A percentile compares a stretch with the other conserved stretches of the same genome.
Conservation (phyloP, 345 rosid genomes). For the Eucalyptus regnans region DNA sequence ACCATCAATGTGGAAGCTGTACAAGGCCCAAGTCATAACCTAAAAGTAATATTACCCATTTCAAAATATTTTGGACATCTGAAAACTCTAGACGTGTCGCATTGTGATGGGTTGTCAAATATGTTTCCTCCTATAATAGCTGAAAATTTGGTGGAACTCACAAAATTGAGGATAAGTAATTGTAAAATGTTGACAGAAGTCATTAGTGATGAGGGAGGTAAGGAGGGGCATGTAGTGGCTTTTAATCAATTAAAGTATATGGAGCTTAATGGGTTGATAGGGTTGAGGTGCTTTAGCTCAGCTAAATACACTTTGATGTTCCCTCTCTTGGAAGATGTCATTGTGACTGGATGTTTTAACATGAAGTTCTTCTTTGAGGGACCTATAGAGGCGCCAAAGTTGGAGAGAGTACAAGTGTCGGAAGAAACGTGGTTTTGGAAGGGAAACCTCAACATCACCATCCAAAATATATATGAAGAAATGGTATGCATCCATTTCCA, state of each 20-base stretch:
- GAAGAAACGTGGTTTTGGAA: background rate
- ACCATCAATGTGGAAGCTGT: background rate
- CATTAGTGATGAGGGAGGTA: background rate
- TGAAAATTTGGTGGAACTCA: background rate
- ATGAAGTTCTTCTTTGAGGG: background rate
- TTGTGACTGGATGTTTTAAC: background rate
- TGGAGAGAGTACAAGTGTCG: background rate
- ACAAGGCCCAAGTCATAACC: background rate
- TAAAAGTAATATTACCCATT: background rate
- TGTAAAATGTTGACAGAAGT: background rate
- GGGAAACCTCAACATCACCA: background rate
- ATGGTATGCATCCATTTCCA: background rate
- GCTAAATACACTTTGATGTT: background rate
- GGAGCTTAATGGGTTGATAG: background rate
- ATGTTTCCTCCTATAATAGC: background rate
- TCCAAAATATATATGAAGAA: background rate
- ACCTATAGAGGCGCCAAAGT: background rate
- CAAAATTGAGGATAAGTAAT: background rate
- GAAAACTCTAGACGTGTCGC: background rate
- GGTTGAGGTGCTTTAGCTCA: background rate
- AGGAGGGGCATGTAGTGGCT: background rate
- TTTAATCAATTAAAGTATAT: background rate
- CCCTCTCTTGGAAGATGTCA: background rate
- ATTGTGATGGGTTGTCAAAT: background rate
- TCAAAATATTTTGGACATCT: background rate